Conservation (phyloP, 2,329 filamentous ascomycete genomes). For the Fusarium acutatum region DNA sequence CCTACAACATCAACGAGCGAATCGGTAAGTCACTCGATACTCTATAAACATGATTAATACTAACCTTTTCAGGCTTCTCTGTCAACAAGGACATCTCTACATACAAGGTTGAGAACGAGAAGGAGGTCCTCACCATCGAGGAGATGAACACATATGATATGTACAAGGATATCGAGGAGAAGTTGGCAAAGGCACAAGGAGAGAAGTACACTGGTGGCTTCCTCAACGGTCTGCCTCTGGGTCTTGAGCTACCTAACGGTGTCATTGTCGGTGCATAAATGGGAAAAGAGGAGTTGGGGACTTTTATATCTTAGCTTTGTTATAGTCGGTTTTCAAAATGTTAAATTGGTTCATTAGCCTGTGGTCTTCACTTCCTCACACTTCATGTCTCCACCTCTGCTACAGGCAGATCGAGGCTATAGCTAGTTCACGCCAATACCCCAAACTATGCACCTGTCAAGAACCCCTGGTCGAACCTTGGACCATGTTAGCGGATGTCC, state of each 20-base stretch:
- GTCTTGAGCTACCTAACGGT: conserved; percentile 59
- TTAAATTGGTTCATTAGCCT: neutral
- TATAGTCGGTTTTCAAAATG: neutral
- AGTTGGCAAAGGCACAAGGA: conserved; percentile 49
- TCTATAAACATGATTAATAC: fast-evolving
- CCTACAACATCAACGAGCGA: conserved; percentile 69
- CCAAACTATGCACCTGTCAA: neutral
- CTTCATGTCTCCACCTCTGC: fast-evolving
- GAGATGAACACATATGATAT: conserved; percentile 75
- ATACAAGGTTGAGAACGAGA: conserved; percentile 70
- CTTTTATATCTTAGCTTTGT: neutral
- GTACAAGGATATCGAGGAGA: conserved; percentile 63
- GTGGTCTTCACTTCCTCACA: fast-evolving
- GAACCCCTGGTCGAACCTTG: neutral
- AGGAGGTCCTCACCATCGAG: conserved; percentile 70
- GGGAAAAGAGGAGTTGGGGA: neutral
- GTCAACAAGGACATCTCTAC: conserved; percentile 63
- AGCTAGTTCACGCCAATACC: neutral
- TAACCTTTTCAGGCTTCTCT: conserved; percentile 61
- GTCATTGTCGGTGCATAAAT: conserved; percentile 47
- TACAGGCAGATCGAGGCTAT: neutral
- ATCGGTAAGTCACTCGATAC: conserved; percentile 55
- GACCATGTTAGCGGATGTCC: fast-evolving
- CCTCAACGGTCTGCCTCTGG: conserved; percentile 55
- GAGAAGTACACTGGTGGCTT: conserved; percentile 49